Evolutionary conservation across 2,329 filamentous ascomycete species (phyloP).

Genomic region (Periconia digitata): DNA sequence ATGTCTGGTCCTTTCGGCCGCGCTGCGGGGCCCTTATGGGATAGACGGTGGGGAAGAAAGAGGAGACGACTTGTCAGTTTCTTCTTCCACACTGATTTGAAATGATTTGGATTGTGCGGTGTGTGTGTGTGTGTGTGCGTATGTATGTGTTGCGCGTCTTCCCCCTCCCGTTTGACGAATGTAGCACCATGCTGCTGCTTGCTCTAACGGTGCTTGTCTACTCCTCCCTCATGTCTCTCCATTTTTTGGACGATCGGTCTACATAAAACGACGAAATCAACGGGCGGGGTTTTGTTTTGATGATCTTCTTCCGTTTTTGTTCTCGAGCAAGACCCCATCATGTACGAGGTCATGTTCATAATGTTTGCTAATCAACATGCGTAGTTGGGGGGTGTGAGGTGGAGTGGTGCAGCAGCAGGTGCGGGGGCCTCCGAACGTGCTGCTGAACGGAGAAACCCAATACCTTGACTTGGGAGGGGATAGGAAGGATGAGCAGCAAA

Average conservation of each 20-base stretch:
- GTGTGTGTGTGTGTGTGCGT: no score
- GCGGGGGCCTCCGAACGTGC: no score
- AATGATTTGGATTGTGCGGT: no score
- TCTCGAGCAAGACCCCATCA: neutral
- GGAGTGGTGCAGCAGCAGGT: neutral
- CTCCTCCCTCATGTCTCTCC: neutral
- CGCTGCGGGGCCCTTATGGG: no score
- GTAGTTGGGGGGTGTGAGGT: neutral
- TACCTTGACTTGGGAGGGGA: neutral
- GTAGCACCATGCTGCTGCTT: no score
- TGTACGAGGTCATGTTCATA: neutral
- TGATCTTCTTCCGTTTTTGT: neutral
- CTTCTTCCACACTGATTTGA: neutral
- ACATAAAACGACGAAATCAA: neutral
- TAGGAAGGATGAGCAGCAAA: no score
- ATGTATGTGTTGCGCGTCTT: neutral
- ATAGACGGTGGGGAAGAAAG: no score
- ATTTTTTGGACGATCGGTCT: neutral
- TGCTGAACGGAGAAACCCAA: no score
- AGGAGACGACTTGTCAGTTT: neutral
- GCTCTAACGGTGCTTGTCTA: no score
- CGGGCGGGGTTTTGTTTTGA: neutral
- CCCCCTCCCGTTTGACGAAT: neutral
- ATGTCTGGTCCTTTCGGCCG: no score
- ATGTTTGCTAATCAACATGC: neutral